Base-by-base conservation (phyloP, 768 basidiomycete genomes). In the Suillus subaureus region DNA sequence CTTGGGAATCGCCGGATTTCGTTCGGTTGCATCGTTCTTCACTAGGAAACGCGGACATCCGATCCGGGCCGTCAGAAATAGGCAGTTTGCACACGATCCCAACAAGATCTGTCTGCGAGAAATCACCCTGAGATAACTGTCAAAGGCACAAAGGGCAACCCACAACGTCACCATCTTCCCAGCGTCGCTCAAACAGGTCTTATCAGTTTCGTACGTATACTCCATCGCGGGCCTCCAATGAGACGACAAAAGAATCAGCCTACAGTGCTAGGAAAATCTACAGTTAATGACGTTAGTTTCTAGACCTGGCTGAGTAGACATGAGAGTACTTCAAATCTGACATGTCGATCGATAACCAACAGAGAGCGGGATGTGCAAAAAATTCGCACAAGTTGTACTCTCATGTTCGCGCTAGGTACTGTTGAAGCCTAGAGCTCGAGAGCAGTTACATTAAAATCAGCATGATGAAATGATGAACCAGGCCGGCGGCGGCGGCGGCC, bases 191-290 rank as follows among this genome's bases (percentile, higher is more conserved):
- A 55, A 55, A n/a, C 21, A 23, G 55, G 56, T 18, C 57, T 39
- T 40, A 58, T 58, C 56, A 9, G 37, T 26, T 26, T 57, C 56
- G 23, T 39, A n/a, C n/a, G n/a, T n/a, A n/a, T 57, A 57, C 23
- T 57, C 0, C 37, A 8, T 57, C n/a, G 35, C 35, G 33, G 33
- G 16, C n/a, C 54, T 35, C 12, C n/a, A 7, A 37, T 4, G 23
- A n/a, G n/a, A n/a, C n/a, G n/a, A n/a, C n/a, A n/a, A n/a, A n/a
- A n/a, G n/a, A n/a, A n/a, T 12, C 2, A 37, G 11, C 35, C 8
- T 31, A 37, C 9, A 57, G 56, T 9, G 3, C 15, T 51, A 28
- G 15, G 35, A 57, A 37, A 37, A 37, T 23, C 12, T 8, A 3
- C n/a, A 37, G 35, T 23, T 15, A 2, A 28, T 57, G 23, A 37